Percentiles rank a stretch among this genome's conserved stretches.
phyloP scores from a whole-genome alignment of 768 basidiomycete species.

The Tylopilus sp. region DNA sequence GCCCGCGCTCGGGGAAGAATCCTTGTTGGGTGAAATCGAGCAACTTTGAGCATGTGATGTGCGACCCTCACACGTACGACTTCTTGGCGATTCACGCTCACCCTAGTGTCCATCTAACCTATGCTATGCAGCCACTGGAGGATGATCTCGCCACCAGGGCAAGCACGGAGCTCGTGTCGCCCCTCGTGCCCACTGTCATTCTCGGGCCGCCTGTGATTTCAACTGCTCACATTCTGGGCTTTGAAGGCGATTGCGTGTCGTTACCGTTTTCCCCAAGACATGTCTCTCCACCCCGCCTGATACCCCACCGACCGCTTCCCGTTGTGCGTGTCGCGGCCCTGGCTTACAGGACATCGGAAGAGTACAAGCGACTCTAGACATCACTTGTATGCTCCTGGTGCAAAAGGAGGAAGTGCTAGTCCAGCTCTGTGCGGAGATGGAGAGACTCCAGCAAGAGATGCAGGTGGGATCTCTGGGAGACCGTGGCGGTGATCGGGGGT shows the following conservation, averaged over 20 bases:
- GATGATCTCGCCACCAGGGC: constrained; percentile 35
- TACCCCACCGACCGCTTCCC: not conserved
- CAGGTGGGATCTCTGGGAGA: not conserved
- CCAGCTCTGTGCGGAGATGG: constrained; percentile 23
- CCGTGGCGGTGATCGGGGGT: not conserved
- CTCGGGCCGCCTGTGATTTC: constrained; percentile 10
- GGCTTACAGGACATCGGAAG: constrained; percentile 16
- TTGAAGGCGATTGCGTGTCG: no score
- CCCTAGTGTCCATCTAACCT: no score
- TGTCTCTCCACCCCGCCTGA: constrained; percentile 15
- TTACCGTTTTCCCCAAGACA: no score
- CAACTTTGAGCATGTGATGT: constrained; percentile 7
- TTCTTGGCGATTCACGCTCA: no score
- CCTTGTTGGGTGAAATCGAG: constrained; percentile 32
- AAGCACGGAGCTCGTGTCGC: constrained; percentile 53
- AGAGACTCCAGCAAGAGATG: constrained; percentile 14
- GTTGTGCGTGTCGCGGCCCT: constrained; percentile 1
- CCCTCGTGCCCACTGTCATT: constrained; percentile 37
- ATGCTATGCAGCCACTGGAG: constrained; percentile 28
- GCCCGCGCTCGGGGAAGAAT: constrained; percentile 32
- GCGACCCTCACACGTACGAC: not conserved
- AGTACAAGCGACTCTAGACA: constrained; percentile 20
- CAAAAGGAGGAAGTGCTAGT: constrained; percentile 22
- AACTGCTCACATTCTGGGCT: no score
- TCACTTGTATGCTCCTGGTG: constrained; percentile 17